Conservation (phyloP, 1,139 yeast genomes). For the Scheffersomyces stambukii region DNA sequence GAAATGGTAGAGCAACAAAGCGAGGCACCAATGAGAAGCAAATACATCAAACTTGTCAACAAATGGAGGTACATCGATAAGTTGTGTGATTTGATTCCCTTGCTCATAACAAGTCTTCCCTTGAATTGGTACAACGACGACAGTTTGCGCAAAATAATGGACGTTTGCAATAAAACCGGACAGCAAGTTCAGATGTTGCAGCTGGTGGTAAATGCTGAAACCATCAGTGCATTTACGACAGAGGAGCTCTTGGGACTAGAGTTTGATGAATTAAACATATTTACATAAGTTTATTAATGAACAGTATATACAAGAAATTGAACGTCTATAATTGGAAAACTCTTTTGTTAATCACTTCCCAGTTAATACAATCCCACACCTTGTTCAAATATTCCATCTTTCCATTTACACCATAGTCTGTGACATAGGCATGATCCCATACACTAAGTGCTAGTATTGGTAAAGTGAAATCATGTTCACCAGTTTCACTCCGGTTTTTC, state of each 20-base stretch:
- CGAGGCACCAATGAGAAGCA: constrained; percentile 4
- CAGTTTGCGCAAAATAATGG: constrained; percentile 20
- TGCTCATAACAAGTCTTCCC: constrained; percentile 29
- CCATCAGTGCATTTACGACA: constrained; percentile 6
- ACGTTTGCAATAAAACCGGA: constrained; percentile 22
- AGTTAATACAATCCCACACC: constrained; percentile 76
- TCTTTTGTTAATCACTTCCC: constrained; percentile 79
- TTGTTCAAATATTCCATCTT: constrained; percentile 69
- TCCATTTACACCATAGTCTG: constrained; percentile 81
- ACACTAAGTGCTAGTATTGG: constrained; percentile 77
- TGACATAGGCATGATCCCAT: constrained; percentile 84
- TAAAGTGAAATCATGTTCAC: constrained; percentile 62
- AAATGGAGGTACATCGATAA: constrained; percentile 23
- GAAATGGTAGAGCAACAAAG: constrained; percentile 5
- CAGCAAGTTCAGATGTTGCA: constrained; percentile 19
- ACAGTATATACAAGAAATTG: constrained; percentile 3
- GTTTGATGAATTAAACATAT: no score
- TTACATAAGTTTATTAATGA: no score
- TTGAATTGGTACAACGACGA: constrained; percentile 34
- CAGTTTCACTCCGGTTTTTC: constrained; percentile 38
- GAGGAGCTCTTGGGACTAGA: constrained; percentile 9
- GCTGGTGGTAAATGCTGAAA: constrained; percentile 16
- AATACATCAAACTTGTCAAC: constrained; percentile 13
- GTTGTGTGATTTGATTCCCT: constrained; percentile 28
- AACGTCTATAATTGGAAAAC: constrained; percentile 34